These are phyloP conservation scores for Penicillium sp. DNA, from an alignment of 2,329 filamentous ascomycete genomes.

Conservation along the genomic window DNA sequence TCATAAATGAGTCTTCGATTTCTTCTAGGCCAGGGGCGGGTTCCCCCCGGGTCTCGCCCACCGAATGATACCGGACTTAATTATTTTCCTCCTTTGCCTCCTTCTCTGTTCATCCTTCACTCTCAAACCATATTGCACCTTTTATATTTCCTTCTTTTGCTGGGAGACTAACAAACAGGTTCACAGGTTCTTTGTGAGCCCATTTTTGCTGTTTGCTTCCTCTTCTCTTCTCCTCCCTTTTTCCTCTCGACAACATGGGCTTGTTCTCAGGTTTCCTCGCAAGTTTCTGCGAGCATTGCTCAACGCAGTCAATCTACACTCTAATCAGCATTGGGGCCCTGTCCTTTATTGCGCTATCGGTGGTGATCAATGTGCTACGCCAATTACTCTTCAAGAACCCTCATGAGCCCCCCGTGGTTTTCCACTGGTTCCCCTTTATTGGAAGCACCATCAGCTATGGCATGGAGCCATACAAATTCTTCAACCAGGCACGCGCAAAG, in stretches of 20 bases:
- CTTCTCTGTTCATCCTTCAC: constrained; percentile 4
- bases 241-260: constrained; percentile 44
- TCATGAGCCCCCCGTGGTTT: constrained; percentile 68
- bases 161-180: background rate
- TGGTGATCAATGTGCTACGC: constrained; percentile 72
- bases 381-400: constrained; percentile 79
- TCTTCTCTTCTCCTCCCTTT: constrained; percentile 2
- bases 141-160: background rate
- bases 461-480: constrained; percentile 71
- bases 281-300: constrained; percentile 46
- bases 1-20: background rate
- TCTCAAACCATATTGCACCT: background rate
- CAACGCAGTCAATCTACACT: constrained; percentile 46
- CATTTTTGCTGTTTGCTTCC: background rate
- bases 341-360: constrained; percentile 52
- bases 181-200: background rate
- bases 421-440: constrained; percentile 66
- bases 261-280: constrained; percentile 49
- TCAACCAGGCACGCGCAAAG: constrained; percentile 66
- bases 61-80: constrained; percentile 24
- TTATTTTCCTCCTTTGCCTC: constrained; percentile 20
- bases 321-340: constrained; percentile 45
- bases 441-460: constrained; percentile 92
- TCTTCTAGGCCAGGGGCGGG: constrained; percentile 16
- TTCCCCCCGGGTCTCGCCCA: constrained; percentile 10